Evolutionary conservation across 2,329 filamentous ascomycete species (phyloP).

Genomic region (Zarea fungicola): DNA sequence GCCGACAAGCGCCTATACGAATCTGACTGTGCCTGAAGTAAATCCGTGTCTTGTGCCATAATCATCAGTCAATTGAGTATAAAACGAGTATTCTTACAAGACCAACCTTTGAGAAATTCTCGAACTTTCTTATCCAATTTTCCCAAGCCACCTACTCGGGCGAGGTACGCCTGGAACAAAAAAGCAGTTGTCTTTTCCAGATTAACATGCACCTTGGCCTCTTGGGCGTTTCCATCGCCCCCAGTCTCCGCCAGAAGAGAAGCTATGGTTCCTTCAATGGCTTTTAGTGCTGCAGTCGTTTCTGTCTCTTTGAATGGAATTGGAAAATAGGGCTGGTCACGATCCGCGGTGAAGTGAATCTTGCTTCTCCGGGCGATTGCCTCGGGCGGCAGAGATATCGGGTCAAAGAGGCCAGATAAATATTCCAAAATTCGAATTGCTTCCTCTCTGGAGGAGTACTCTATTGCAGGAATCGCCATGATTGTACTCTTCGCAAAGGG

Average conservation of each 20-base stretch:
- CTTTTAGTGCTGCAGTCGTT: conserved; percentile 38
- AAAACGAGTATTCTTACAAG: not conserved
- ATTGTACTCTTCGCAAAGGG: not conserved
- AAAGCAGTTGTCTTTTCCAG: conserved; percentile 38
- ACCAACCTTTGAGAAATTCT: conserved; percentile 25
- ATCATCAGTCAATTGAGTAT: not conserved
- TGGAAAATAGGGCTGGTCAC: conserved; percentile 38
- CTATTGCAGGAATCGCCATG: not conserved
- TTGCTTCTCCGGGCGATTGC: conserved; percentile 20
- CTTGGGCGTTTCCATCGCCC: conserved; percentile 9
- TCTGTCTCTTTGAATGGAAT: conserved; percentile 45
- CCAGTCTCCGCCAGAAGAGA: conserved; percentile 26
- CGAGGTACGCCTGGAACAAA: conserved; percentile 34
- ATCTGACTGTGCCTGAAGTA: conserved; percentile 64
- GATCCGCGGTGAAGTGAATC: conserved; percentile 29
- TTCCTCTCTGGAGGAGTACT: conserved; percentile 24
- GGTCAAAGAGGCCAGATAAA: conserved; percentile 22
- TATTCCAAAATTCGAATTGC: conserved; percentile 21
- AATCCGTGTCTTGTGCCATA: conserved; percentile 56
- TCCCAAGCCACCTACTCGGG: conserved; percentile 32
- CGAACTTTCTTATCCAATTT: conserved; percentile 33
- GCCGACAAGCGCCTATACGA: conserved; percentile 67
- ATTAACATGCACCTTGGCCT: conserved; percentile 24
- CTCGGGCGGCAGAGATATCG: conserved; percentile 24
- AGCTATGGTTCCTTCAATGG: conserved; percentile 33